phyloP scores from a whole-genome alignment of 192 early-diverging fungal species.

The Neocallimastix lanati region DNA sequence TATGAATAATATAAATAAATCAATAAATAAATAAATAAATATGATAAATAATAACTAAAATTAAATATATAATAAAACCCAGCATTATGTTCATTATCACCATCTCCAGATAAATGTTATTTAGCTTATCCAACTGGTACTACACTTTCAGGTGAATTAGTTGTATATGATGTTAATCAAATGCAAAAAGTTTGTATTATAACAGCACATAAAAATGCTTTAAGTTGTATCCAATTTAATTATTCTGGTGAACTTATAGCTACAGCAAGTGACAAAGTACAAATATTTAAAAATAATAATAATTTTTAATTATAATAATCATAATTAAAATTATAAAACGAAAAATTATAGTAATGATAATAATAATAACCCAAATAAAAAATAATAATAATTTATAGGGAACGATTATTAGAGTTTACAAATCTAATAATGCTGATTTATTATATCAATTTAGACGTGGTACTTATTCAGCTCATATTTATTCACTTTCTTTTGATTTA shows the following conservation, averaged over 20 bases:
- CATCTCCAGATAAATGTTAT: conserved; percentile 15
- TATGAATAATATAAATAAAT: too few relatives aligned
- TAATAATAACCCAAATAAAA: background rate
- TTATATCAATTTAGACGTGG: conserved; percentile 88
- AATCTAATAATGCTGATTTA: conserved; percentile 48
- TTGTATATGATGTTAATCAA: conserved; percentile 75
- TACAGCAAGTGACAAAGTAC: conserved; percentile 86
- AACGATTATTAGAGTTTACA: conserved; percentile 90
- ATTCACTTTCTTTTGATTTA: conserved; percentile 73
- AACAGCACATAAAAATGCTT: conserved; percentile 82
- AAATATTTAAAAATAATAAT: background rate
- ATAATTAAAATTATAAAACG: background rate
- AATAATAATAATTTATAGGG: conserved; percentile 27
- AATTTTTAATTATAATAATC: background rate
- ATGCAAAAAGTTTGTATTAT: conserved; percentile 85
- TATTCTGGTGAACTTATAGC: conserved; percentile 83
- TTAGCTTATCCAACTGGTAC: conserved; percentile 21
- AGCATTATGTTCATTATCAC: conserved; percentile 12
- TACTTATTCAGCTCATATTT: conserved; percentile 78
- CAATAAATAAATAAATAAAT: too few relatives aligned
- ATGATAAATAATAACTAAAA: too few relatives aligned
- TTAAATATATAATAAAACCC: background rate
- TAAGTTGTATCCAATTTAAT: conserved; percentile 72
- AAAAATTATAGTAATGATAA: background rate
- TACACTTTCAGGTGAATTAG: conserved; percentile 56